Base-by-base conservation (phyloP, 1,139 yeast genomes). In the Tardiomyces depauwii region DNA sequence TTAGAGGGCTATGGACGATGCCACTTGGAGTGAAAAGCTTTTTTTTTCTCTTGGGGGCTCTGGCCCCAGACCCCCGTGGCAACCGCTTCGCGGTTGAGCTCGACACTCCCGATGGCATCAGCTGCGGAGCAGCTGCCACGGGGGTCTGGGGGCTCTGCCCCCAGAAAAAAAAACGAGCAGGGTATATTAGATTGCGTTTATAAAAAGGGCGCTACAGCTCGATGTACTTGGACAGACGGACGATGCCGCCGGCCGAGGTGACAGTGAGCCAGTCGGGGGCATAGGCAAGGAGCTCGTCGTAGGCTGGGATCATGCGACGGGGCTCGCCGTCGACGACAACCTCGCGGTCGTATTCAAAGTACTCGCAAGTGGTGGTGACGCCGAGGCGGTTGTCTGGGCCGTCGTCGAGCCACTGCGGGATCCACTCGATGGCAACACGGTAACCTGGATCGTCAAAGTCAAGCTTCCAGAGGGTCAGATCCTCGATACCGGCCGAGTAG, bases 351-450 rank as follows among this genome's bases (percentile, higher is more conserved):
- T 76, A 74, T 53, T 85, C 93, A 11, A 83, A 81, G 93, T 93
- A 85, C 55, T 67, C 76, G 59, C 95, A 86, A 25, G 74, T 68
- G 3, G 85, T 71, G 10, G 67, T 63, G 1, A 85, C 69, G 1
- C 81, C 82, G 47, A 86, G 53, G 10, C 53, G 44, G 30, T 56
- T 52, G 42, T 54, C 53, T 23, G 50, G 49, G 21, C 65, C 70
- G 44, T 68, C 70, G 39, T 74, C 77, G 51, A 76, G 70, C 49
- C 81, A 70, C 48, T 74, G 74, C 3, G 94, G 94, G 40, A 83
- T 69, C 95, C 95, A 86, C 57, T 83, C 84, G 47, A 87, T 59
- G 1, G 81, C 84, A 44, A 87, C 52, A 52, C 74, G 82, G 57
- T 77, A 82, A 1, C 70, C 66, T 2, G 62, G 54, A 44, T 67